phyloP scores from a whole-genome alignment of 2,329 filamentous ascomycete species.

The Botrytis sinoallii region DNA sequence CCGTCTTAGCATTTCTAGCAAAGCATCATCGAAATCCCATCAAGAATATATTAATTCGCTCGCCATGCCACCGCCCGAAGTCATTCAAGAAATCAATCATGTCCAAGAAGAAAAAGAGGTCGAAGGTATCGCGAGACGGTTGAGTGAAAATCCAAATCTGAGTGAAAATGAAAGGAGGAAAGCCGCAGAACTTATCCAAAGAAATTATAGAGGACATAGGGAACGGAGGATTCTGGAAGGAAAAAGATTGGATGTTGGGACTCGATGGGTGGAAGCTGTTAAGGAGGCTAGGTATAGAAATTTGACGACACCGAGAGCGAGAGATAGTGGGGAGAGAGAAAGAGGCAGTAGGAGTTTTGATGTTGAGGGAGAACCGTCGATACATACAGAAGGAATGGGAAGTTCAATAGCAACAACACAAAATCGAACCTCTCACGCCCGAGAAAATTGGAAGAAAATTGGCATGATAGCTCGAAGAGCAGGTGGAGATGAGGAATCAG shows the following conservation, averaged over 20 bases:
- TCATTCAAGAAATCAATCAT: slow-evolving; percentile 48
- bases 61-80: slow-evolving; percentile 33
- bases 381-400: slow-evolving; percentile 20
- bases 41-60: slow-evolving; percentile 37
- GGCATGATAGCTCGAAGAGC: slow-evolving; percentile 69
- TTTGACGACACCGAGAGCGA: slow-evolving; percentile 45
- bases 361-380: slow-evolving; percentile 31
- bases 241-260: slow-evolving; percentile 49
- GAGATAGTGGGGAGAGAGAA: slow-evolving; percentile 23
- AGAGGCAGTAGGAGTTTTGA: slow-evolving; percentile 17
- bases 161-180: slow-evolving; percentile 43
- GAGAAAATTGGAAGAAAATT: slow-evolving; percentile 72
- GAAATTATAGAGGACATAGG: slow-evolving; percentile 75
- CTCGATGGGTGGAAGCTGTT: slow-evolving; percentile 44
- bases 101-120: slow-evolving; percentile 44
- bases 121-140: slow-evolving; percentile 29
- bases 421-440: slow-evolving; percentile 42
- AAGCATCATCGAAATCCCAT: slow-evolving; percentile 28
- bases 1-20: slow-evolving; percentile 28
- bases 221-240: slow-evolving; percentile 68
- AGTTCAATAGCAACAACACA: neutral
- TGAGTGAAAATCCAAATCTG: slow-evolving; percentile 34
- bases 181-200: slow-evolving; percentile 60
- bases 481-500: slow-evolving; percentile 58
- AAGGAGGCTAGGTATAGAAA: slow-evolving; percentile 56